Evolutionary conservation across 169 alveolate genomes (phyloP).

Genomic region (Babesia bovis): DNA sequence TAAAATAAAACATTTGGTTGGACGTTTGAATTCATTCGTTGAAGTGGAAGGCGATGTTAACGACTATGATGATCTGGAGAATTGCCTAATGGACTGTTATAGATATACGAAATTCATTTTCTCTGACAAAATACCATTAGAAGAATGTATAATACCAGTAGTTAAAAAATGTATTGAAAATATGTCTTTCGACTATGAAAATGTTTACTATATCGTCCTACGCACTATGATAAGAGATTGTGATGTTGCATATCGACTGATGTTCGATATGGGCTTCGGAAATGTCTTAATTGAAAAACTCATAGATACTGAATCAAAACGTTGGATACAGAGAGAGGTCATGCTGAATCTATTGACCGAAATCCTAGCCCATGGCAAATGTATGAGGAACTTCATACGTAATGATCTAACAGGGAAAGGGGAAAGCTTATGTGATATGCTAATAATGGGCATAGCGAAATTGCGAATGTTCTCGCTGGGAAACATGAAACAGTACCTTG

Average conservation of each 20-base stretch:
- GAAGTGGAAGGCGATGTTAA: not conserved
- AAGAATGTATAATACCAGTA: constrained; percentile 9
- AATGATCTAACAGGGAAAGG: constrained; percentile 2
- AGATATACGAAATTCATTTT: constrained; percentile 19
- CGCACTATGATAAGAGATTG: constrained; percentile 8
- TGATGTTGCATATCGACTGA: constrained; percentile 22
- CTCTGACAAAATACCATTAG: constrained; percentile 20
- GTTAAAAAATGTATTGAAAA: not conserved
- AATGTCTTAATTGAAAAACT: not conserved
- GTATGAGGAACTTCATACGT: constrained; percentile 17
- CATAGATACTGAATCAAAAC: not conserved
- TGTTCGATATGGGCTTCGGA: constrained; percentile 42
- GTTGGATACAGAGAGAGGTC: constrained; percentile 8
- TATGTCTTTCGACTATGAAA: not conserved
- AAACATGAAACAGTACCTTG: not conserved
- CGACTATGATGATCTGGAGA: constrained; percentile 7
- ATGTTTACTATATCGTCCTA: not conserved
- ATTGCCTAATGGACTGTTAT: constrained; percentile 6
- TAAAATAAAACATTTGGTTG: not conserved
- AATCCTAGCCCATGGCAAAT: constrained; percentile 30
- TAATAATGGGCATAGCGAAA: constrained; percentile 10
- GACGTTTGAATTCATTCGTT: not conserved
- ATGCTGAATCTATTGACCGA: constrained; percentile 16
- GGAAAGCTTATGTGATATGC: constrained; percentile 15
- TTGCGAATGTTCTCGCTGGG: constrained; percentile 11